phyloP scores from a whole-genome alignment of 73 alveolate genomes.

The Blepharisma japonicum region DNA sequence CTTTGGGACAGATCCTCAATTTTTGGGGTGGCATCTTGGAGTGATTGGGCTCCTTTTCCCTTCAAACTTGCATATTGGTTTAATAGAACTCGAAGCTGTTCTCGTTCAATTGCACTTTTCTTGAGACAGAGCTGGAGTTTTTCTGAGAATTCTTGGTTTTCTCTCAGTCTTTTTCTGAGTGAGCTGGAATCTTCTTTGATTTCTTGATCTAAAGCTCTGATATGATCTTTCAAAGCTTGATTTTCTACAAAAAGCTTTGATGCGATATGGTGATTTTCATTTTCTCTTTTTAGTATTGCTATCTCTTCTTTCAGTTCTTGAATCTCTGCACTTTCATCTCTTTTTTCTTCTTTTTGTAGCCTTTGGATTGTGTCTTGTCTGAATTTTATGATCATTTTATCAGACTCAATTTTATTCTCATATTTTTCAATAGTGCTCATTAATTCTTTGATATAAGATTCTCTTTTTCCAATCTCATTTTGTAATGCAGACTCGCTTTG shows the following conservation, averaged over 20 bases:
- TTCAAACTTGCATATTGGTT: too few relatives aligned
- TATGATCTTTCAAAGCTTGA: slow-evolving; percentile 44
- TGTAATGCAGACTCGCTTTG: background rate
- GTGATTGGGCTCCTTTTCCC: too few relatives aligned
- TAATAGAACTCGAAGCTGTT: too few relatives aligned
- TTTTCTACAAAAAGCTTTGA: slow-evolving; percentile 22
- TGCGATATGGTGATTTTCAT: slow-evolving; percentile 28
- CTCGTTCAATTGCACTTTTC: slow-evolving; percentile 37
- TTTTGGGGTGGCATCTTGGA: too few relatives aligned
- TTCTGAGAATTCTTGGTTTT: slow-evolving; percentile 34
- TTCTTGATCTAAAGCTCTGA: slow-evolving; percentile 46
- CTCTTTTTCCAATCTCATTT: background rate
- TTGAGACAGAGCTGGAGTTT: slow-evolving; percentile 42
- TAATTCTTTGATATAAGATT: background rate
- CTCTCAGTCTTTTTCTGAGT: slow-evolving; percentile 37
- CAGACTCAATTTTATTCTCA: slow-evolving; percentile 35
- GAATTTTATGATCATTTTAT: slow-evolving; percentile 40
- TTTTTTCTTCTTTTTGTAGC: slow-evolving; percentile 37
- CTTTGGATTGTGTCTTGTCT: slow-evolving; percentile 39
- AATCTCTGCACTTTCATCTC: slow-evolving; percentile 44
- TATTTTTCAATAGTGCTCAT: background rate
- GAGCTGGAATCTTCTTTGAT: slow-evolving; percentile 46
- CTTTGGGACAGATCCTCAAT: too few relatives aligned
- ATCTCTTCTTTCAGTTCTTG: slow-evolving; percentile 16
- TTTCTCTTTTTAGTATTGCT: background rate